These are phyloP conservation scores for Opeltia flavorubescens DNA, from an alignment of 495 filamentous ascomycete genomes.

Conservation along the genomic window DNA sequence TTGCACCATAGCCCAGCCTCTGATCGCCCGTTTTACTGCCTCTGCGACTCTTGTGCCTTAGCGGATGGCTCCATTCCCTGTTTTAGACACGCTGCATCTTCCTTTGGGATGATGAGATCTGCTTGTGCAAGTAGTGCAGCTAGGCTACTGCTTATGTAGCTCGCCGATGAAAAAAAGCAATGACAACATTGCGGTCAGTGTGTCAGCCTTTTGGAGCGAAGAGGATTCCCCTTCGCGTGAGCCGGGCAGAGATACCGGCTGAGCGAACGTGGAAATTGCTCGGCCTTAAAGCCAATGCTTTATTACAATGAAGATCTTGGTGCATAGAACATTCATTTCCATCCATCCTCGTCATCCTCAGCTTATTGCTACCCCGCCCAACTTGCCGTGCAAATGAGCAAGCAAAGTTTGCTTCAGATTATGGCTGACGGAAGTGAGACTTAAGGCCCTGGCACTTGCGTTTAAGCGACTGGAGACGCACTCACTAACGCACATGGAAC, in stretches of 20 bases:
- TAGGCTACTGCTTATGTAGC: background rate
- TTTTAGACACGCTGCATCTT: conserved; percentile 1
- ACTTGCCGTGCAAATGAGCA: conserved; percentile 19
- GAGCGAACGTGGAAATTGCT: too few relatives aligned
- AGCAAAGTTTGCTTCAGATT: conserved; percentile 9
- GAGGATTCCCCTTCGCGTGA: too few relatives aligned
- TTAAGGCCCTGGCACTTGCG: conserved; percentile 6
- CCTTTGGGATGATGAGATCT: too few relatives aligned
- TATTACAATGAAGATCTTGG: background rate
- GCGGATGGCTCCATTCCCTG: background rate
- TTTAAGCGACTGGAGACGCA: conserved; percentile 16
- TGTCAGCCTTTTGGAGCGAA: background rate
- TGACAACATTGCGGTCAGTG: background rate
- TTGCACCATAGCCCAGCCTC: background rate
- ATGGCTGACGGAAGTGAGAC: conserved; percentile 12
- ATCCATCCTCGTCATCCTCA: background rate
- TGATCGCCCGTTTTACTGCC: too few relatives aligned
- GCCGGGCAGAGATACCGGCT: too few relatives aligned
- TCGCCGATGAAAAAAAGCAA: background rate
- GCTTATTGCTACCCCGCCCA: conserved; percentile 2
- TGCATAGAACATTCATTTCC: background rate
- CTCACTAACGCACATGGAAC: conserved; percentile 9
- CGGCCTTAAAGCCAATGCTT: too few relatives aligned
- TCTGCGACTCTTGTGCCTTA: background rate
- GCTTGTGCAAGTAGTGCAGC: background rate